Evolutionary conservation across 2,329 filamentous ascomycete genomes (phyloP), one percentile per base, ranked within the genome.

Genomic region (Nemania sp.): DNA sequence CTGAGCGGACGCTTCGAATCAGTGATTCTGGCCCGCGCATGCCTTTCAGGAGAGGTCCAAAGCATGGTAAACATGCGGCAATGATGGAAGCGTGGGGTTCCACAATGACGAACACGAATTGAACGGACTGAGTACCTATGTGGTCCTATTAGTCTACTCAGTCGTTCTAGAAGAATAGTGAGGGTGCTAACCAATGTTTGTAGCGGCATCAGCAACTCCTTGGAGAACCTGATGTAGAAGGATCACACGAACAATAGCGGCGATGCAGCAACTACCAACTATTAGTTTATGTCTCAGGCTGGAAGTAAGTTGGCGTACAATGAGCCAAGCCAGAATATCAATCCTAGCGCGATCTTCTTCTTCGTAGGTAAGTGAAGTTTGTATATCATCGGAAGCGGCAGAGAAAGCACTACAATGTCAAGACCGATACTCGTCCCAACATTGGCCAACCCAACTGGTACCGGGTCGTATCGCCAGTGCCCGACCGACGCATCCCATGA

Each of bases 21-120:
- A 70, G 20, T 1, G 60, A 63, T 11, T 63, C 64, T 2, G 64
- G 58, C 0, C 41, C 45, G 2, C 66, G 24, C 3, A 47, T 22
- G 4, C 64, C 51, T 5, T 18, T 29, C 7, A 70, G 15, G 0
- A 71, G 38, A 4, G 56, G 54, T 1, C 67, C 67, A 22, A 67
- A 71, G 52, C 45, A 60, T 1, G 69, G 69, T 2, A 71, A 47
- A 35, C 57, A 69, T 0, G 55, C 69, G 0, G 69, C 67, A 6
- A 69, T 51, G n/a, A 71, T 71, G 15, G 69, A 69, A n/a, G 41
- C 55, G 43, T 71, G 29, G 1, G 69, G 67, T 27, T 71, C 69
- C 10, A 71, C 8, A 13, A 69, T 29, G 2, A 41, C 15, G 3
- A 54, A 22, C 6, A 68, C 38, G 7, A 68, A 55, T 1, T 8